A percentile compares a stretch with the other conserved stretches of the same genome.
Evolutionary conservation across 306 rosid species (phyloP).

Genomic region (Begonia masoniana): DNA sequence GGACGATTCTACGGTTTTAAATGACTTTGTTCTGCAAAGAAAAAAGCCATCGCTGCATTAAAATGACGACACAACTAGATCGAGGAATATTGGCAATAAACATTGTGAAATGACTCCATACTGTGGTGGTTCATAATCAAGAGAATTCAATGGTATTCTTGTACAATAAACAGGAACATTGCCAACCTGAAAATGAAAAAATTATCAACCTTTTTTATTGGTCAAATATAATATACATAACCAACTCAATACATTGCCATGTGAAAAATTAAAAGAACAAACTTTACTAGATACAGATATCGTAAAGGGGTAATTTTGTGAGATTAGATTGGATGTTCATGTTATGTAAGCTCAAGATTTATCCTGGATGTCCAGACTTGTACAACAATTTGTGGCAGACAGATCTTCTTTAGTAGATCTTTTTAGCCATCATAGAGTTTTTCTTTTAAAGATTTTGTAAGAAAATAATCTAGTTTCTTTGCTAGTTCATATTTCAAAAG

Average conservation of each 20-base stretch:
- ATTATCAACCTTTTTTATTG: neutral
- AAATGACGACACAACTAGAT: constrained; percentile 5
- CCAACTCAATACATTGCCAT: neutral
- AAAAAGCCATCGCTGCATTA: constrained; percentile 2
- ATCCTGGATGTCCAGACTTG: too few relatives aligned
- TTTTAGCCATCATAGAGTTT: too few relatives aligned
- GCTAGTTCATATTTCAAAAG: too few relatives aligned
- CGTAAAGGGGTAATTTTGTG: too few relatives aligned
- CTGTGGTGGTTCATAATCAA: constrained; percentile 94
- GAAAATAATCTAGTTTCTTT: too few relatives aligned
- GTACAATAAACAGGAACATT: constrained; percentile 69
- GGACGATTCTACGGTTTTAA: constrained; percentile 71
- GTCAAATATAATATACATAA: too few relatives aligned
- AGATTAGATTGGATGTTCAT: too few relatives aligned
- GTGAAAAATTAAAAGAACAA: neutral
- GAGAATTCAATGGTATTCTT: constrained; percentile 69
- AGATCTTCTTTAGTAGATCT: too few relatives aligned
- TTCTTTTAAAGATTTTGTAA: too few relatives aligned
- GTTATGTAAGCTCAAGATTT: too few relatives aligned
- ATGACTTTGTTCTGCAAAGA: constrained; percentile 58
- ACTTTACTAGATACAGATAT: too few relatives aligned
- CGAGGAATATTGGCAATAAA: constrained; percentile 9
- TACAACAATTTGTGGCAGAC: too few relatives aligned
- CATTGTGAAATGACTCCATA: constrained; percentile 7
- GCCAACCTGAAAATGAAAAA: constrained; percentile 56